These are phyloP conservation scores for Casaregolazyma lundiana DNA, from an alignment of 1,139 yeast genomes.

Conservation along the genomic window DNA sequence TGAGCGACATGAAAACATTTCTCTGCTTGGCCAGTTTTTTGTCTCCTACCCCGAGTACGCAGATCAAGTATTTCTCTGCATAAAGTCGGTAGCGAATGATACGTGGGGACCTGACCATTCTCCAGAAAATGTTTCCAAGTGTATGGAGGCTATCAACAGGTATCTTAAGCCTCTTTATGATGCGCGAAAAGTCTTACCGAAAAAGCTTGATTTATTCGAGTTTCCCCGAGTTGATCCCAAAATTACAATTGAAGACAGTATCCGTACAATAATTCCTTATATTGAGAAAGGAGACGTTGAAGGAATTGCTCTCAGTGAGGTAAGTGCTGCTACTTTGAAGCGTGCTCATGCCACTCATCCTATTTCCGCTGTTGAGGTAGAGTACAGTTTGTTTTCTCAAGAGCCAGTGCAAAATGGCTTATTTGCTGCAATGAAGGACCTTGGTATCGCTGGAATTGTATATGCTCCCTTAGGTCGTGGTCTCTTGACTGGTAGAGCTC, in stretches of 20 bases:
- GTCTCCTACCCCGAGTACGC: conserved; percentile 50
- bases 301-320: conserved; percentile 68
- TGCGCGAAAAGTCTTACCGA: neutral
- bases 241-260: conserved; percentile 35
- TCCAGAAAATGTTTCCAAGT: neutral
- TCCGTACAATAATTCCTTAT: conserved; percentile 27
- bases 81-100: conserved; percentile 53
- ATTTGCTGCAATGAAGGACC: conserved; percentile 48
- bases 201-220: neutral
- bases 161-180: neutral
- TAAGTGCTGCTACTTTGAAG: conserved; percentile 52
- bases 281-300: conserved; percentile 41
- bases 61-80: conserved; percentile 54
- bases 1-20: conserved; percentile 45
- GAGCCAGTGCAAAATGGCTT: conserved; percentile 56
- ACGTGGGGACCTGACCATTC: conserved; percentile 46
- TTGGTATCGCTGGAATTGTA: conserved; percentile 61
- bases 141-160: neutral
- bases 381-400: conserved; percentile 60
- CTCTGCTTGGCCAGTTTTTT: conserved; percentile 55
- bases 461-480: conserved; percentile 88
- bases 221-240: conserved; percentile 14
- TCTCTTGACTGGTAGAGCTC: conserved; percentile 54
- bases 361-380: conserved; percentile 68
- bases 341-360: conserved; percentile 52